Evolutionary conservation across 805 yeast species (phyloP).

Genomic region (Spathaspora passalidarum): DNA sequence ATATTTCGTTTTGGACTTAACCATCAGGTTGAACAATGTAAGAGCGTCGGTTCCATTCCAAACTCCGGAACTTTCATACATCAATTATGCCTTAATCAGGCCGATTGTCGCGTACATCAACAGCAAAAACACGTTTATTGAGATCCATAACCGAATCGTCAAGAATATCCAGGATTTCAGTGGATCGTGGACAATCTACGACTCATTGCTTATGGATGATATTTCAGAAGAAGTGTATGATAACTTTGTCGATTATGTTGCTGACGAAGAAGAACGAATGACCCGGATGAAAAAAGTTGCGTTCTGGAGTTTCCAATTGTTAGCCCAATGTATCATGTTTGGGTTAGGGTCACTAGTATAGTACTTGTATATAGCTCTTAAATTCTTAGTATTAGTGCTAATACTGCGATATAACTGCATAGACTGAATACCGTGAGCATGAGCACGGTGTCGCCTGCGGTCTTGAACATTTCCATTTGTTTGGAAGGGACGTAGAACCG

Average conservation of each 20-base stretch:
- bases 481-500: conserved; percentile 35
- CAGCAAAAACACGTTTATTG: conserved; percentile 84
- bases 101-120: conserved; percentile 97
- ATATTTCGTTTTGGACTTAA: conserved; percentile 74
- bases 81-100: conserved; percentile 85
- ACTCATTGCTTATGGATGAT: conserved; percentile 87
- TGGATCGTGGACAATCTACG: conserved; percentile 96
- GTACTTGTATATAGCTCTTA: conserved; percentile 11
- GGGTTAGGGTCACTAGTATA: conserved; percentile 61
- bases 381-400: conserved; percentile 48
- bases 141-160: conserved; percentile 76
- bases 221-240: conserved; percentile 85
- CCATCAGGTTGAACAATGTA: conserved; percentile 77
- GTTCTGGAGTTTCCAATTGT: conserved; percentile 85
- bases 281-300: conserved; percentile 79
- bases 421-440: conserved; percentile 49
- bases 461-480: conserved; percentile 45
- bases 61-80: conserved; percentile 82
- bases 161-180: conserved; percentile 81
- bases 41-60: conserved; percentile 87
- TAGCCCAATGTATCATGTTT: conserved; percentile 78
- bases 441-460: conserved; percentile 63
- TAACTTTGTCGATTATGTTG: conserved; percentile 83
- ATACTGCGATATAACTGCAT: conserved; percentile 47
- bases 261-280: conserved; percentile 76